These are phyloP conservation scores for Lyophyllum semitale DNA, from an alignment of 768 basidiomycete genomes.

Conservation along the genomic window DNA sequence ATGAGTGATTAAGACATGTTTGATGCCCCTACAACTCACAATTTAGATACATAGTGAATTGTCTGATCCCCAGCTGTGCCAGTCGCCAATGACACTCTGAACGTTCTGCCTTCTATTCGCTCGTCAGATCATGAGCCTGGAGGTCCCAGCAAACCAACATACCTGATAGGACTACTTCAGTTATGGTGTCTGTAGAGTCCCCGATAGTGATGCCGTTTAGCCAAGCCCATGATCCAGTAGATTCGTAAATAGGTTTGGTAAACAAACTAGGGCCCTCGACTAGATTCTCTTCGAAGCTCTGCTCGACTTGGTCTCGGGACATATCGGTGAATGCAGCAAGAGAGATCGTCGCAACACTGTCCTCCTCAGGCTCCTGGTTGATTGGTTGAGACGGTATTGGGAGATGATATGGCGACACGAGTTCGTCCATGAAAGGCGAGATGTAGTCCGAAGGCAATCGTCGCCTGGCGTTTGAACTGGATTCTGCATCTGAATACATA, in stretches of 20 bases:
- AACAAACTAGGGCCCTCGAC: not conserved
- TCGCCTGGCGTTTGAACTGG: not conserved
- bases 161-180: not conserved
- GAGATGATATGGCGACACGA: constrained; percentile 2
- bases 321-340: not conserved
- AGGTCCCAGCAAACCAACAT: not conserved
- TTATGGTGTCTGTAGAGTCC: not conserved
- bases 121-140: not conserved
- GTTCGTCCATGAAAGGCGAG: constrained; percentile 8
- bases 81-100: constrained; percentile 10
- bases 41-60: constrained; percentile 17
- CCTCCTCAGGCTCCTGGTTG: not conserved
- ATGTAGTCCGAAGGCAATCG: not conserved
- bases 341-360: not conserved
- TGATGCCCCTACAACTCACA: constrained; percentile 6
- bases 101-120: constrained; percentile 4
- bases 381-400: not conserved
- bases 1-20: not conserved
- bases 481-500: not conserved
- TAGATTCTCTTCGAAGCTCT: not conserved
- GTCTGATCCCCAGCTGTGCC: constrained; percentile 11
- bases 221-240: constrained; percentile 17
- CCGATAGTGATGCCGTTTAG: constrained; percentile 7
- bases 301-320: not conserved
- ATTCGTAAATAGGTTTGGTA: constrained; percentile 11